Evolutionary conservation across 2,329 filamentous ascomycete species (phyloP).

Genomic region (Hysterium pulicare): DNA sequence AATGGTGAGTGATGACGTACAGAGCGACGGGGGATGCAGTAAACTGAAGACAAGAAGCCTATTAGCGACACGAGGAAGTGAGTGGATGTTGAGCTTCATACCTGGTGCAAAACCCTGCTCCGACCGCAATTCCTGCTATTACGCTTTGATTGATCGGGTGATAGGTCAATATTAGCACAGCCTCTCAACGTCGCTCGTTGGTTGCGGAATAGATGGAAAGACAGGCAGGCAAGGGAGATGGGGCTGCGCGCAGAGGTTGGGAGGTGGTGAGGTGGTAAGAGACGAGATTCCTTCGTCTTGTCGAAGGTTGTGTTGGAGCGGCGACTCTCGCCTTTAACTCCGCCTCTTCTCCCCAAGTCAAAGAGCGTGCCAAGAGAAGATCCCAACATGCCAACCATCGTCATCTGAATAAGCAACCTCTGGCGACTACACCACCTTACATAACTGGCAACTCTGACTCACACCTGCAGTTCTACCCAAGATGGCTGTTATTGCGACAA

Average conservation of each 20-base stretch:
- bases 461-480: not conserved
- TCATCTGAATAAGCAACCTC: conserved; percentile 1
- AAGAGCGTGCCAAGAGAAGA: not conserved
- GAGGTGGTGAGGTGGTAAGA: not conserved
- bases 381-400: not conserved
- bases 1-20: not conserved
- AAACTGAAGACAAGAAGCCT: not conserved
- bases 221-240: not conserved
- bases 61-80: not conserved
- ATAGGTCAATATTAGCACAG: not conserved
- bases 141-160: not conserved
- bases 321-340: conserved; percentile 1
- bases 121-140: not conserved
- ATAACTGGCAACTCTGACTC: not conserved
- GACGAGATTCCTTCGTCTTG: not conserved
- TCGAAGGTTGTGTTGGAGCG: not conserved
- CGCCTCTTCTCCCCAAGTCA: not conserved
- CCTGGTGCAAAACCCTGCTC: not conserved
- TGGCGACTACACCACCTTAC: not conserved
- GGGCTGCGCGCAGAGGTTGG: not conserved
- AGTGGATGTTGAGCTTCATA: not conserved
- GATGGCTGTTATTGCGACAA: too few species aligned
- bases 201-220: not conserved
- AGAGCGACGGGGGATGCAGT: not conserved
- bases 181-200: not conserved